These are phyloP conservation scores for Thermomucor indicae-seudaticae DNA, from an alignment of 371 early-diverging fungal species.

Conservation along the genomic window DNA sequence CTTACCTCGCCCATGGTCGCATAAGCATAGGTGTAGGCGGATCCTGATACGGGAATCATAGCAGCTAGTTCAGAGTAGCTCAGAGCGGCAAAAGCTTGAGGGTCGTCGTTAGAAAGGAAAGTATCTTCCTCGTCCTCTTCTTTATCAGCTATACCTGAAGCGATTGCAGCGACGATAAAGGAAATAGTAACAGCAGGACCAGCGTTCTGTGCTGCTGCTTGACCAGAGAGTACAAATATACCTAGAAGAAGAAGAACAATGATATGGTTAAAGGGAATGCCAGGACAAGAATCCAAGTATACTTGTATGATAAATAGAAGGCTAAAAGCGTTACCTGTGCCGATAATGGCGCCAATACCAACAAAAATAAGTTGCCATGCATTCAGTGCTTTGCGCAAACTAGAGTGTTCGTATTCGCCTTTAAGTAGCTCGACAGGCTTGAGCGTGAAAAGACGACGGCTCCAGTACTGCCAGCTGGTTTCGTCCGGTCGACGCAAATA, in stretches of 20 bases:
- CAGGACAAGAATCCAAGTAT: slow-evolving; percentile 26
- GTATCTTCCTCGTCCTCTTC: background rate
- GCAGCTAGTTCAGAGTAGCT: slow-evolving; percentile 82
- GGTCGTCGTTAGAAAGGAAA: background rate
- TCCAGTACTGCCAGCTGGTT: slow-evolving; percentile 28
- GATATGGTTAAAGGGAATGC: no score
- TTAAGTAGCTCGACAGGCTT: slow-evolving; percentile 50
- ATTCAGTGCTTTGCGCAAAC: slow-evolving; percentile 42
- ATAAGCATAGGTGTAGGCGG: slow-evolving; percentile 81
- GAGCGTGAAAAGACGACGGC: slow-evolving; percentile 45
- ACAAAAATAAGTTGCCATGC: slow-evolving; percentile 46
- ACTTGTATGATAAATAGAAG: background rate
- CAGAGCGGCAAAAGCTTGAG: slow-evolving; percentile 62
- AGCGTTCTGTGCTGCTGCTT: slow-evolving; percentile 71
- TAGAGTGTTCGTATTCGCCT: slow-evolving; percentile 42
- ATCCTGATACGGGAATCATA: slow-evolving; percentile 82
- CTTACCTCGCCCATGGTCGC: slow-evolving; percentile 76
- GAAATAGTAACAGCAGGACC: slow-evolving; percentile 83
- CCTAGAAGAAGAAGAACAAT: slow-evolving; percentile 70
- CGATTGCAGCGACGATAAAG: slow-evolving; percentile 71
- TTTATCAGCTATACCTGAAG: slow-evolving; percentile 36
- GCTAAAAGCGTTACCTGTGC: slow-evolving; percentile 40
- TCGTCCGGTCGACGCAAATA: slow-evolving; percentile 42
- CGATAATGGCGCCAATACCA: slow-evolving; percentile 75
- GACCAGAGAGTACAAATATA: slow-evolving; percentile 64